Evolutionary conservation across 768 basidiomycete species (phyloP), one percentile per base, ranked within the genome.

Genomic region (Rhizopogon sp.): DNA sequence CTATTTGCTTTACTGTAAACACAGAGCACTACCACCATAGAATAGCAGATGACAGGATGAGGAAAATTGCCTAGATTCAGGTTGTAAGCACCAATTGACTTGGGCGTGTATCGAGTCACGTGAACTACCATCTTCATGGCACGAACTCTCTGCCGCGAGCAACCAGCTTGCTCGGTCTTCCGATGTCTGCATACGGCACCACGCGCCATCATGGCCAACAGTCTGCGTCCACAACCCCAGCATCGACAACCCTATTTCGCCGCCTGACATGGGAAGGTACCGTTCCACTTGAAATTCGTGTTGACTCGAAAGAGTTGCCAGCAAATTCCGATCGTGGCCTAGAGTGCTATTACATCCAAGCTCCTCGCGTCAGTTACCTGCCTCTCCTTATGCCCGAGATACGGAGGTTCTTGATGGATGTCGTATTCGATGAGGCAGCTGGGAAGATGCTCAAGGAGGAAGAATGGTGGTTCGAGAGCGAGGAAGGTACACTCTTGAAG

Each of bases 381-480:
- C 92, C 97, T 11, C 78, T 98, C 28, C 72, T 98, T 44, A 81
- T 98, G 64, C 87, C 93, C 3, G 93, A 97, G 64, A 82, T 99
- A 56, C 82, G 87, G 56, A 81, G 85, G 62, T 93, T 93, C 71
- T 79, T 98, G 58, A 85, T 90, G 76, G 91, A 97, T 60, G 85
- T 98, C 53, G 90, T 95, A 11, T 87, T 98, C 64, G 93, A 97
- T 65, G 93, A 96, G 63, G 79, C 82, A 37, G 85, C 87, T 31
- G 84, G 84, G 5, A 85, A 85, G 57, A 63, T 77, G 9, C 72
- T 95, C 56, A 89, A 88, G 65, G 91, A 94, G 60, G 89, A 91
- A 55, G 90, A 95, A 51, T 93, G 96, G 90, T 98, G 96, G 97
- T 97, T 99, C 69, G 93, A 97, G 71, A 88, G 85, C 58, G 88